Percentiles rank a stretch among this genome's conserved stretches.
These are phyloP conservation scores for Phascolomyces articulosus DNA, from an alignment of 371 early-diverging fungal species.

Conservation along the genomic window DNA sequence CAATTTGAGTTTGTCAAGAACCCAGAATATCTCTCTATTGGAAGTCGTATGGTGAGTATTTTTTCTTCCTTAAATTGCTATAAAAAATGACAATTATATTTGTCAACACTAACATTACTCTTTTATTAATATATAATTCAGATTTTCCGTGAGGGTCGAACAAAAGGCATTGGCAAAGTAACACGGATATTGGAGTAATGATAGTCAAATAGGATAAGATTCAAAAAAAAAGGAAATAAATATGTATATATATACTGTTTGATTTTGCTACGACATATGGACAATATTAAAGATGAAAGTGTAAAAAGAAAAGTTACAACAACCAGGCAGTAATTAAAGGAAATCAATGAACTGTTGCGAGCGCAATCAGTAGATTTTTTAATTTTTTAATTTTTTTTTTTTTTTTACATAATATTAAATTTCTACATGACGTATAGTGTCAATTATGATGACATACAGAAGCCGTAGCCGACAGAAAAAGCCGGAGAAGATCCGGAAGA, in stretches of 20 bases:
- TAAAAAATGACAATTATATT: too few species aligned
- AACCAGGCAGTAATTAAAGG: too few species aligned
- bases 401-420: not conserved
- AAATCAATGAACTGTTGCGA: too few species aligned
- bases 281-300: not conserved
- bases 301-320: not conserved
- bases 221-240: not conserved
- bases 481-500: not conserved
- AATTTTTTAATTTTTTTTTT: too few species aligned
- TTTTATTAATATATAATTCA: too few species aligned
- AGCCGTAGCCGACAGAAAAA: not conserved
- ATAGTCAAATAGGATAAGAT: not conserved
- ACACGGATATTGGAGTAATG: constrained; percentile 25
- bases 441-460: not conserved
- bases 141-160: constrained; percentile 87
- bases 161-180: constrained; percentile 92
- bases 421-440: not conserved
- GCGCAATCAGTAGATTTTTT: too few species aligned
- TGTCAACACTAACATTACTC: too few species aligned
- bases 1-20: constrained; percentile 79
- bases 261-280: not conserved
- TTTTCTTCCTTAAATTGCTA: too few species aligned
- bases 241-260: constrained; percentile 1
- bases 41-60: constrained; percentile 72
- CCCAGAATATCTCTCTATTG: constrained; percentile 84